A percentile compares a stretch with the other conserved stretches of the same genome.
Conservation (phyloP, 1,284 basidiomycete genomes). For the Rhizopogon parksii region DNA sequence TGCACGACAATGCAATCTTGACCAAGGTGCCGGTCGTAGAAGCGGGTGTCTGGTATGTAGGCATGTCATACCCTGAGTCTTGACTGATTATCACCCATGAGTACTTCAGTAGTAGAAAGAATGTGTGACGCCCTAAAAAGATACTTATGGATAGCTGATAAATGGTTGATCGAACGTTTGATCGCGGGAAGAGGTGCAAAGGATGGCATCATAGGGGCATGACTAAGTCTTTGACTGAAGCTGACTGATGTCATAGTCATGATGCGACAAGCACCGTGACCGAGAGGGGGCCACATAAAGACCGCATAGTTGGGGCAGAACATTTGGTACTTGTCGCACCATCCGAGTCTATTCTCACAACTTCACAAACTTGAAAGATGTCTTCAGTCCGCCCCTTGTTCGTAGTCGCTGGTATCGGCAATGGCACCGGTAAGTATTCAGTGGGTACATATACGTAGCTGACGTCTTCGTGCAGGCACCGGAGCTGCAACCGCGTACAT, state of each 20-base stretch:
- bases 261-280: not conserved
- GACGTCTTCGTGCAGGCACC: slow-evolving; percentile 34
- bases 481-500: slow-evolving; percentile 56
- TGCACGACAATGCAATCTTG: no score
- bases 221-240: not conserved
- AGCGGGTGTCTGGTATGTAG: no score
- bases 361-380: slow-evolving; percentile 21
- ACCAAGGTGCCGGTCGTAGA: no score
- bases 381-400: slow-evolving; percentile 36
- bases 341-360: slow-evolving; percentile 3
- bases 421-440: slow-evolving; percentile 26
- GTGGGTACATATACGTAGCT: not conserved
- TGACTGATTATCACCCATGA: no score
- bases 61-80: no score
- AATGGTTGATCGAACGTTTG: no score
- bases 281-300: slow-evolving; percentile 13
- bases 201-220: no score
- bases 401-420: slow-evolving; percentile 51
- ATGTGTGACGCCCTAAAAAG: no score
- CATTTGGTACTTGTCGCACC: not conserved
- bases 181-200: no score
- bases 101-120: no score
- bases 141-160: no score
- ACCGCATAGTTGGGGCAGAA: not conserved
- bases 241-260: not conserved